These are phyloP conservation scores for Carpinus viminea DNA, from an alignment of 306 rosid genomes.

Conservation along the genomic window DNA sequence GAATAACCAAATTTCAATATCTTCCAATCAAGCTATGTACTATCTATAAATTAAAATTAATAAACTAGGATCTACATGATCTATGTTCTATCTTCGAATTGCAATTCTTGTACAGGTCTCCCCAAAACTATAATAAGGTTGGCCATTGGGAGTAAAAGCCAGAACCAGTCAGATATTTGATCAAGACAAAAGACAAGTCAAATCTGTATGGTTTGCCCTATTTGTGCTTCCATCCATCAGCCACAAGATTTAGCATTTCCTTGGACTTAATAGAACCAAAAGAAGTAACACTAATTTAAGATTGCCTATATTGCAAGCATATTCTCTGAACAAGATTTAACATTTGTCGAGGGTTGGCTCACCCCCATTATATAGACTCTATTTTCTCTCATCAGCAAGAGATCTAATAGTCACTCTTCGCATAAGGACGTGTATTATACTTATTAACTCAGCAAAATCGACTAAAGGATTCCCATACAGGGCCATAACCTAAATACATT, in stretches of 20 bases:
- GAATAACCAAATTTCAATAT: too few relatives aligned
- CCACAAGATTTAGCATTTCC: neutral
- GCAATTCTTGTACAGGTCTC: too few relatives aligned
- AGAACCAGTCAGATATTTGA: neutral
- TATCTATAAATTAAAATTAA: too few relatives aligned
- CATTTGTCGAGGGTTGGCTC: neutral
- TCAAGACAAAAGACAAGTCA: neutral
- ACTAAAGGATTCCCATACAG: neutral
- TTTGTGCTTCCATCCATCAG: too few relatives aligned
- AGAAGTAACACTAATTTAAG: neutral
- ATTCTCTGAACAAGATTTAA: slow-evolving; percentile 1
- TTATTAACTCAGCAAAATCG: neutral
- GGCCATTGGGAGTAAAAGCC: too few relatives aligned
- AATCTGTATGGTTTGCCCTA: neutral
- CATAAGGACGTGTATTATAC: neutral
- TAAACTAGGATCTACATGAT: too few relatives aligned
- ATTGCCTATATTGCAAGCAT: neutral
- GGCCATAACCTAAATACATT: neutral
- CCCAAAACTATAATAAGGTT: too few relatives aligned
- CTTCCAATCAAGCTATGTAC: too few relatives aligned
- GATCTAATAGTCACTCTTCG: neutral
- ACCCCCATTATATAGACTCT: neutral
- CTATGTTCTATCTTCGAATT: too few relatives aligned
- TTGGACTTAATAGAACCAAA: neutral
- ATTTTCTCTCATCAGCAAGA: neutral